phyloP scores from a whole-genome alignment of 306 rosid genomes.

The Gleditsia sinensis region DNA sequence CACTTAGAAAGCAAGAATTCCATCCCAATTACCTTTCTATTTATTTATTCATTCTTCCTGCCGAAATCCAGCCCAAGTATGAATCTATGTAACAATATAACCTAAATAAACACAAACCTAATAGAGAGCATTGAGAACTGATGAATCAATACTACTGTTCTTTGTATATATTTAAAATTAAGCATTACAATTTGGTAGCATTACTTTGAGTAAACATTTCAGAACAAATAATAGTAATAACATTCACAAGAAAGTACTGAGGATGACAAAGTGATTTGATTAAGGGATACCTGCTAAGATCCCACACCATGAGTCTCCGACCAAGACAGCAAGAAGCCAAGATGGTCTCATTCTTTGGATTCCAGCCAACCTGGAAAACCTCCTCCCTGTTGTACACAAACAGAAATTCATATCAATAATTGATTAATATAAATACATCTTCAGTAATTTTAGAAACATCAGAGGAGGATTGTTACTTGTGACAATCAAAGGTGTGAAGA shows the following conservation, averaged over 20 bases:
- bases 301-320: slow-evolving; percentile 99
- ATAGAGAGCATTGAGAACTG: slow-evolving; percentile 4
- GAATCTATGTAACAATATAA: background rate
- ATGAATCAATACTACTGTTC: background rate
- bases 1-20: background rate
- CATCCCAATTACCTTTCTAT: background rate
- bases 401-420: slow-evolving; percentile 31
- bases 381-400: slow-evolving; percentile 71
- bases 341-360: slow-evolving; percentile 94
- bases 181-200: background rate
- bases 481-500: slow-evolving; percentile 91
- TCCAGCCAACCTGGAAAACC: slow-evolving; percentile 99
- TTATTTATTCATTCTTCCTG: background rate
- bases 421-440: background rate
- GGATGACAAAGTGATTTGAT: slow-evolving; percentile 10
- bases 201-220: background rate
- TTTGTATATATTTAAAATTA: background rate
- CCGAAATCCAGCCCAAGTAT: background rate
- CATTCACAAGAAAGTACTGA: background rate
- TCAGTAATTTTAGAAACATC: slow-evolving; percentile 17
- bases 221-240: background rate
- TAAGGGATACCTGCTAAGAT: slow-evolving; percentile 88
- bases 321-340: slow-evolving; percentile 98
- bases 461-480: slow-evolving; percentile 63
- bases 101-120: background rate